Evolutionary conservation across 305 asterid genomes (phyloP).

Genomic region (Solanum chacoense): DNA sequence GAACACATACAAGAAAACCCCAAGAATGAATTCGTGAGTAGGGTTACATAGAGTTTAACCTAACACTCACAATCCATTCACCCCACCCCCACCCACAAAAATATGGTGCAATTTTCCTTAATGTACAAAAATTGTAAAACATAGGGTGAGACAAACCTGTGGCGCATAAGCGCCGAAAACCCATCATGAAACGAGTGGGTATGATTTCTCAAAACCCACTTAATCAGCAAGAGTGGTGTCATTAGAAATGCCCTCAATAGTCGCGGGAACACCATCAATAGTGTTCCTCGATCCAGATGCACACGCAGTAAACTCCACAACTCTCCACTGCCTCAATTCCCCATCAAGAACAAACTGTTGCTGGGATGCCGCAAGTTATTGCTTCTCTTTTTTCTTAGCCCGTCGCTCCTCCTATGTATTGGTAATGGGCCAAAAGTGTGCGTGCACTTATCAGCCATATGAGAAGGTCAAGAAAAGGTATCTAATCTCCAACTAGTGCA

Average conservation of each 20-base stretch:
- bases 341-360: background rate
- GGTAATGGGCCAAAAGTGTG: too few relatives aligned
- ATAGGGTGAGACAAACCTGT: background rate
- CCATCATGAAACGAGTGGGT: background rate
- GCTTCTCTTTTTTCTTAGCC: background rate
- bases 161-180: background rate
- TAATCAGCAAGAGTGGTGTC: background rate
- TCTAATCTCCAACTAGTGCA: too few relatives aligned
- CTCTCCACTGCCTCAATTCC: background rate
- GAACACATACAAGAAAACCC: background rate
- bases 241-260: background rate
- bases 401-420: too few relatives aligned
- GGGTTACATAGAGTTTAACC: background rate
- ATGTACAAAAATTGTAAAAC: background rate
- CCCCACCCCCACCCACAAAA: background rate
- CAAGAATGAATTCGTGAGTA: background rate
- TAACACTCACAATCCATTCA: background rate
- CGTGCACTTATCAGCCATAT: too few relatives aligned
- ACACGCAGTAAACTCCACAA: background rate
- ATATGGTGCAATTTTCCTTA: background rate
- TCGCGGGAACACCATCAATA: background rate
- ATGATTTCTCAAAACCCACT: background rate
- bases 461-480: too few relatives aligned
- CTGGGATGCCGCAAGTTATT: fast-evolving
- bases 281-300: background rate